Conservation (phyloP, 2,329 filamentous ascomycete species). For the Epichloe gansuensis region DNA sequence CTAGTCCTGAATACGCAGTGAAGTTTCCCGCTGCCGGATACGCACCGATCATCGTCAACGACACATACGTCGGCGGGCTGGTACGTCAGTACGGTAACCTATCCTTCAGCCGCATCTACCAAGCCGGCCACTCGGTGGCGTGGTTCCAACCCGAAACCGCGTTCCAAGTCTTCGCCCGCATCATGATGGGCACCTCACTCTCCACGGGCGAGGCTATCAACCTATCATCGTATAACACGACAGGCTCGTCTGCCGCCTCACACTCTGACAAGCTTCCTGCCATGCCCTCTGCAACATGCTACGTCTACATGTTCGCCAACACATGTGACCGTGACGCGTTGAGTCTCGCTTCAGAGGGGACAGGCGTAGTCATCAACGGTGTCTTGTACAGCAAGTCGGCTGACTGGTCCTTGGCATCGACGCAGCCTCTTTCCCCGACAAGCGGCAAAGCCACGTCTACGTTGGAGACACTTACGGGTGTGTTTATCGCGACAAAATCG, state of each 20-base stretch:
- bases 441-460: slow-evolving; percentile 9
- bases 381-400: slow-evolving; percentile 34
- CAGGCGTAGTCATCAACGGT: slow-evolving; percentile 49
- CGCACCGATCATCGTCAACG: slow-evolving; percentile 56
- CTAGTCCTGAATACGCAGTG: slow-evolving; percentile 33
- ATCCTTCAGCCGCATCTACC: slow-evolving; percentile 54
- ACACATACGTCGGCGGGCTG: slow-evolving; percentile 54
- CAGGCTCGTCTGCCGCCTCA: slow-evolving; percentile 39
- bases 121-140: slow-evolving; percentile 51
- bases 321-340: slow-evolving; percentile 42
- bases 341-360: slow-evolving; percentile 31
- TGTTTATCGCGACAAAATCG: slow-evolving; percentile 24
- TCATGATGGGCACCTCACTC: slow-evolving; percentile 42
- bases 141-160: slow-evolving; percentile 49
- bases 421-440: slow-evolving; percentile 12
- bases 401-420: slow-evolving; percentile 29
- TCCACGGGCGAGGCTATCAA: slow-evolving; percentile 42
- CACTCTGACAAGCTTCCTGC: slow-evolving; percentile 39
- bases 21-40: slow-evolving; percentile 59
- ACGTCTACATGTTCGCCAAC: slow-evolving; percentile 35
- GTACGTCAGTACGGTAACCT: slow-evolving; percentile 69
- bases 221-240: slow-evolving; percentile 40
- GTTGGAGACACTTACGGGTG: slow-evolving; percentile 18
- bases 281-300: slow-evolving; percentile 44
- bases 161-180: slow-evolving; percentile 48